Evolutionary conservation across 305 asterid species (phyloP), one percentile per base, ranked within the genome.

Genomic region (Fraxinus velutina): DNA sequence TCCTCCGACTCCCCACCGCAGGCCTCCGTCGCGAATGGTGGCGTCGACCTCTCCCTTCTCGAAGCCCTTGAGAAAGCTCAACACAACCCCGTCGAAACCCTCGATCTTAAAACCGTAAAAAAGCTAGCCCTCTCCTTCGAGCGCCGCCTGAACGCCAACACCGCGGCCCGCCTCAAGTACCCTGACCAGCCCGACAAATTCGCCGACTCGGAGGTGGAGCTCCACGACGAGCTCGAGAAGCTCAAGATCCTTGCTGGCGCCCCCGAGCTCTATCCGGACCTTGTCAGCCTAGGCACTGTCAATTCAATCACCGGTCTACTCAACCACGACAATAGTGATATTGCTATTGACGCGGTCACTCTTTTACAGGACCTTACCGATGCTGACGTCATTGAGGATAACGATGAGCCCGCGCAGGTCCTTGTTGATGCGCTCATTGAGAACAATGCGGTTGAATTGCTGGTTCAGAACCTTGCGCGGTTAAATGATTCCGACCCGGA

Each of bases 171-270:
- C 19, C 93, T 96, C 75, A 95, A 92, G 89, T 91, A 92, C 82
- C 98, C 98, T 0, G 99, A 96, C 86, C 93, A 92, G 75, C 97
- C 99, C 4, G 98, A 94, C 8, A 96, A 94, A 79, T 96, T 94
- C 81, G 97, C 98, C 3, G 98, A 96, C 82, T 92, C 99, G 75
- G 99, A 96, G 82, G 83, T 94, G 13, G 97, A 92, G 83, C 98
- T 96, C 57, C 99, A 94, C 88, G 97, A 94, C 7, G 98, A 96
- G 90, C 91, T 96, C 82, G 91, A 92, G 84, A 94, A 93, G 89
- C 97, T 96, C 76, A 93, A 93, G 79, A 85, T 96, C 82, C 92
- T 96, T 66, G 96, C 99, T 1, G 98, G 94, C 21, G 98, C 92
- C 22, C 99, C 98, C 21, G 98, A 96, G 79, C 94, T 92, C 27